phyloP scores from a whole-genome alignment of 2,329 filamentous ascomycete species.

The Hirsutella thompsonii region DNA sequence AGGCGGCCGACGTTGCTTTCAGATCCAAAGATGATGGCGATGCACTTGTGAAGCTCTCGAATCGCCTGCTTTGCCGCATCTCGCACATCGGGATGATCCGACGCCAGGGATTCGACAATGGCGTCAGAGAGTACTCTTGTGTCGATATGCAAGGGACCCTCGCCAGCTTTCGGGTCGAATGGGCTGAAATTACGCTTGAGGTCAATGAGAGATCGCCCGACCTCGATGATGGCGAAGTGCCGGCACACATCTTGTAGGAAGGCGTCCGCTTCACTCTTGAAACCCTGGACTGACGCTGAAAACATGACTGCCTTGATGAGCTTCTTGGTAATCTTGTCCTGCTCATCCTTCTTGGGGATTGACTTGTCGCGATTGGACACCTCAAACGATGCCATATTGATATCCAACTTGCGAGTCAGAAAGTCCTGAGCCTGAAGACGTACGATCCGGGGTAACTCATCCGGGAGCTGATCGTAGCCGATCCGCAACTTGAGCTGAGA shows the following conservation, averaged over 20 bases:
- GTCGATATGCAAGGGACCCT: constrained; percentile 78
- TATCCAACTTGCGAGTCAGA: constrained; percentile 56
- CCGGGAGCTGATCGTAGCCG: constrained; percentile 74
- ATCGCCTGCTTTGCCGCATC: constrained; percentile 74
- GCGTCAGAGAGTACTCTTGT: constrained; percentile 80
- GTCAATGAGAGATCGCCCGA: constrained; percentile 73
- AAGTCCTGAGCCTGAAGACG: constrained; percentile 85
- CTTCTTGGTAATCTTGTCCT: constrained; percentile 73
- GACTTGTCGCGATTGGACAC: constrained; percentile 70
- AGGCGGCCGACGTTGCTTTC: constrained; percentile 59
- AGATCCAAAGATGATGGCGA: constrained; percentile 66
- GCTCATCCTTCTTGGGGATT: constrained; percentile 71
- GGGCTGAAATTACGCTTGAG: constrained; percentile 62
- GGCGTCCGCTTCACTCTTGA: constrained; percentile 60
- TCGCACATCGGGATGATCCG: constrained; percentile 66
- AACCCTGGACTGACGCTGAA: constrained; percentile 68
- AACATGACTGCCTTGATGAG: constrained; percentile 82
- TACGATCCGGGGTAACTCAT: constrained; percentile 75
- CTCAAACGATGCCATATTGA: constrained; percentile 58
- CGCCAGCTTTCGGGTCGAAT: constrained; percentile 76
- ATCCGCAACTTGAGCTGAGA: constrained; percentile 84
- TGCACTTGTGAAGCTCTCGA: constrained; percentile 63
- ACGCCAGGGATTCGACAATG: constrained; percentile 79
- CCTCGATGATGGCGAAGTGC: constrained; percentile 82
- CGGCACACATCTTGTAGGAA: constrained; percentile 73